Evolutionary conservation across 2,329 filamentous ascomycete species (phyloP).

Genomic region (Trichoderma sp.): DNA sequence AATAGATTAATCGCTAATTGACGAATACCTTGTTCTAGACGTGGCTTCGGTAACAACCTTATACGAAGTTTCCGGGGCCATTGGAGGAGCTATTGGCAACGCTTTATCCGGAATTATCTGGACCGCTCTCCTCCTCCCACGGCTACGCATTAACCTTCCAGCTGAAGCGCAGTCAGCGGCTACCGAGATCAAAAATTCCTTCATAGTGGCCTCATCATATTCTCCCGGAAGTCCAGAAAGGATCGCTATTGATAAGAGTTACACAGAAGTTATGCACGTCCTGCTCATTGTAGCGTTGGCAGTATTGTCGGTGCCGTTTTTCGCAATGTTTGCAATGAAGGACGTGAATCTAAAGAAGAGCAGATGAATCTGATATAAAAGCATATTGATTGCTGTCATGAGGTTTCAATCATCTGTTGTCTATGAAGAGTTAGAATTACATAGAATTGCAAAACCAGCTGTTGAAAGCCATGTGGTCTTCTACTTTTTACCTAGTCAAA

Average conservation of each 20-base stretch:
- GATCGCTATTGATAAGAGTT: conserved; percentile 1
- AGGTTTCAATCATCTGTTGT: not conserved
- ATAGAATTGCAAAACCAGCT: no score
- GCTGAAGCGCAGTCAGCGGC: not conserved
- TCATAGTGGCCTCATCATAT: not conserved
- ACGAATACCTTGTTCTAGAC: not conserved
- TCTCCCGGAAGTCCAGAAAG: not conserved
- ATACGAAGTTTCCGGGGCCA: not conserved
- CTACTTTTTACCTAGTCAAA: no score
- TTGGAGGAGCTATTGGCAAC: not conserved
- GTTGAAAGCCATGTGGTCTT: no score
- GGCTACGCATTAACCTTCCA: not conserved
- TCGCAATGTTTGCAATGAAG: not conserved
- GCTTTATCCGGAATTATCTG: not conserved
- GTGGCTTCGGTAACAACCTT: not conserved
- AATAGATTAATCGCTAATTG: not conserved
- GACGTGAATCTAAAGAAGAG: not conserved
- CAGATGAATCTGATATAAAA: not conserved
- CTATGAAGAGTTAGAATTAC: not conserved
- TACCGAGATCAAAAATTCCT: not conserved
- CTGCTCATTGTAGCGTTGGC: not conserved
- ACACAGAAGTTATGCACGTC: not conserved
- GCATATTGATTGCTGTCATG: not conserved
- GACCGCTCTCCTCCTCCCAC: not conserved
- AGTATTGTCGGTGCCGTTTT: not conserved